Evolutionary conservation across 2,329 filamentous ascomycete species (phyloP), one percentile per base, ranked within the genome.

Genomic region (Penicillium sp.): DNA sequence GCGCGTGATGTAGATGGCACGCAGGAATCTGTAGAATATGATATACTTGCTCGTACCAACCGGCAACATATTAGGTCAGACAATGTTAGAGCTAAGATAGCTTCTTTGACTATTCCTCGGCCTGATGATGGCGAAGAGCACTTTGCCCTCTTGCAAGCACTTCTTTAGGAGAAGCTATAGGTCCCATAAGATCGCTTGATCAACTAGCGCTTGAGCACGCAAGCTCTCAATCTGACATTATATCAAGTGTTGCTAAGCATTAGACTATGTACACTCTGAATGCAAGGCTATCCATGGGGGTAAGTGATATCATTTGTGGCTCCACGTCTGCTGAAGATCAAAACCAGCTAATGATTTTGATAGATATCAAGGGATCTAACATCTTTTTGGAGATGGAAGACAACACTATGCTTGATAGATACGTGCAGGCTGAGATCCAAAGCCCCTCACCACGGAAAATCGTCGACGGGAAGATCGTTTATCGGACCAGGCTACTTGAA

Each of bases 261-360:
- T 40, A 11, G 38, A 40, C 38, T 77, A 42, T 42, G 4, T 42
- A 4, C 40, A 42, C 26, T 18, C 14, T 3, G 23, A 42, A 29
- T 42, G 40, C 14, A 27, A 29, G 4, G 5, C 29, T 2, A 30
- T 42, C 3, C 26, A 42, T 16, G 11, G 7, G 4, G 40, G 26
- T 42, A 10, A 7, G 23, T 26, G 19, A 26, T 13, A 13, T 19
- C 16, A 14, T 10, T 35, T 4, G 4, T 26, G 16, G 11, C 8
- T 26, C 5, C 2, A 10, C 2, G 7, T 19, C 8, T 19, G 10
- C 7, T 19, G 8, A 19, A 1, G 8, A 4, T 38, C n/a, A n/a
- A n/a, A n/a, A n/a, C n/a, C 8, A 38, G 14, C 5, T 23, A 18
- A 16, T n/a, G 7, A 7, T n/a, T 23, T 40, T 40, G 10, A 26